A percentile compares a stretch with the other conserved stretches of the same genome.
These are phyloP conservation scores for Aspergillus alliaceus DNA, from an alignment of 2,329 filamentous ascomycete genomes.

Conservation along the genomic window DNA sequence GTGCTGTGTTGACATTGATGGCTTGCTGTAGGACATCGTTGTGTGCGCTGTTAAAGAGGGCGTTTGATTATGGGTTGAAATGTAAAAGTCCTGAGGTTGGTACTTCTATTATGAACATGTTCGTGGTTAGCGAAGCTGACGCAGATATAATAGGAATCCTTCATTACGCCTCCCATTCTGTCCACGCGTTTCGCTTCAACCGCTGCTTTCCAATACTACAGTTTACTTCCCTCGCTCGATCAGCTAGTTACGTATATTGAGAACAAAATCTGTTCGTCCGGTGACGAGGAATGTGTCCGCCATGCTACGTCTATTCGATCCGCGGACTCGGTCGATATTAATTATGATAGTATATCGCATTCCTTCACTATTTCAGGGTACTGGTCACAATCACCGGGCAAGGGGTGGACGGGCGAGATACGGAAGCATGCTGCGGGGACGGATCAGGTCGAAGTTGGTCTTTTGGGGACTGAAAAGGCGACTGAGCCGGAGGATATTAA, in stretches of 20 bases:
- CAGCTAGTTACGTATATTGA: constrained; percentile 56
- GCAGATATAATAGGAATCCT: constrained; percentile 51
- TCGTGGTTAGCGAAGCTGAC: background rate
- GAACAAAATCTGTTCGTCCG: constrained; percentile 52
- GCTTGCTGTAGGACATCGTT: constrained; percentile 46
- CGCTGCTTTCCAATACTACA: constrained; percentile 69
- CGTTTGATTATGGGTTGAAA: constrained; percentile 57
- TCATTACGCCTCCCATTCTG: constrained; percentile 59
- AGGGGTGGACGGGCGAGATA: constrained; percentile 51
- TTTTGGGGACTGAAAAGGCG: constrained; percentile 64
- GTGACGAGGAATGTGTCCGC: constrained; percentile 52
- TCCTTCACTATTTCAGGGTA: constrained; percentile 64
- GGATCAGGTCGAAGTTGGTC: constrained; percentile 74
- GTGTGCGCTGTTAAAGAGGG: constrained; percentile 58
- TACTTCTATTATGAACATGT: background rate
- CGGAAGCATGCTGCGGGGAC: constrained; percentile 23
- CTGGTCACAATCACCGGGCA: constrained; percentile 50
- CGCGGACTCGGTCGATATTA: constrained; percentile 71
- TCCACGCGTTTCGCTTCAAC: constrained; percentile 63
- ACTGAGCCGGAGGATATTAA: constrained; percentile 70
- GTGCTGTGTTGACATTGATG: background rate
- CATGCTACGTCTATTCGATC: constrained; percentile 49
- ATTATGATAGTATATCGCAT: constrained; percentile 70
- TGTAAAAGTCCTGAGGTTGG: constrained; percentile 55
- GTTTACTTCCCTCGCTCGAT: constrained; percentile 59